A percentile compares a stretch with the other conserved stretches of the same genome.
These are phyloP conservation scores for Blastobotrys proliferans DNA, from an alignment of 1,139 yeast species.

Conservation along the genomic window DNA sequence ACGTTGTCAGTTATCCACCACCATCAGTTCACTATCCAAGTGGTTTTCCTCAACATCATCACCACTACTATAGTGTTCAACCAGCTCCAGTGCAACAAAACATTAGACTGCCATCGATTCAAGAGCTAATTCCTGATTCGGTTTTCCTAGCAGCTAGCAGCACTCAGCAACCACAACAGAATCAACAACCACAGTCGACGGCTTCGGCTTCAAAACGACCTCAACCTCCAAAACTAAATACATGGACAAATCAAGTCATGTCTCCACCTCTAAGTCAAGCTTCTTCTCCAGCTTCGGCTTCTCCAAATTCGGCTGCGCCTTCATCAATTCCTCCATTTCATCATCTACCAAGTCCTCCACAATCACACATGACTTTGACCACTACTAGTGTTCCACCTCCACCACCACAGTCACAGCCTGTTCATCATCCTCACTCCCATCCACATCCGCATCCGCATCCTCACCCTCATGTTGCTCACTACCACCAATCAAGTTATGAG, in stretches of 20 bases:
- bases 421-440: no score
- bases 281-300: constrained; percentile 9
- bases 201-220: not conserved
- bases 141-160: constrained; percentile 1
- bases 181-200: not conserved
- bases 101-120: constrained; percentile 16
- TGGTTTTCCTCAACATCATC: constrained; percentile 7
- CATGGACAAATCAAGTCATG: constrained; percentile 10
- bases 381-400: constrained; percentile 4
- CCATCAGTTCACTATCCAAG: constrained; percentile 5
- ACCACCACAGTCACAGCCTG: constrained; percentile 1
- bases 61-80: constrained; percentile 5
- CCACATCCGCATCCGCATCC: no score
- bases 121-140: constrained; percentile 10
- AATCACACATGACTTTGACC: not conserved
- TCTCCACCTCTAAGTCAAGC: constrained; percentile 15
- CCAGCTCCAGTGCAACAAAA: constrained; percentile 10
- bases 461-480: constrained; percentile 10
- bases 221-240: constrained; percentile 9
- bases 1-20: constrained; percentile 9
- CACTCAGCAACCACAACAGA: not conserved
- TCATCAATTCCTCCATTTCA: constrained; percentile 11
- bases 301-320: constrained; percentile 7
- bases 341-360: constrained; percentile 12
- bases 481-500: not conserved